Evolutionary conservation across 768 basidiomycete species (phyloP).

Genomic region (Coprinopsis strossmayeri): DNA sequence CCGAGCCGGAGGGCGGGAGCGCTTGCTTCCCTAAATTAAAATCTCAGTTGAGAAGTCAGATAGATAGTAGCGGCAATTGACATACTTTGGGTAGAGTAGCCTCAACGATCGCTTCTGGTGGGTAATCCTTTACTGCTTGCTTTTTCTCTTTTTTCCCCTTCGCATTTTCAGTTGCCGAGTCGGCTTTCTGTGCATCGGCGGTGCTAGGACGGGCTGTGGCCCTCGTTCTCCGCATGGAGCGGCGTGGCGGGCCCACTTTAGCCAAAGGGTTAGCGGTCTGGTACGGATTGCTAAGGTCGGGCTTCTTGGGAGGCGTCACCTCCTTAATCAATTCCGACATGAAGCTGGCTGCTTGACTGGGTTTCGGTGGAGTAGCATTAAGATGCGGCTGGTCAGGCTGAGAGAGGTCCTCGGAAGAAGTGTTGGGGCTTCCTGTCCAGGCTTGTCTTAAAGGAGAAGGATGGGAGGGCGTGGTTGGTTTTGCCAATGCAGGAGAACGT

Average conservation of each 20-base stretch:
- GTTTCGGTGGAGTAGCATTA: slow-evolving; percentile 12
- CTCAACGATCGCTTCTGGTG: slow-evolving; percentile 68
- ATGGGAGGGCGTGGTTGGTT: slow-evolving; percentile 54
- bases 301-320: slow-evolving; percentile 14
- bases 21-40: slow-evolving; percentile 60
- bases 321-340: slow-evolving; percentile 9
- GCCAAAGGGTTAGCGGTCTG: slow-evolving; percentile 64
- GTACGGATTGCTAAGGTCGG: slow-evolving; percentile 73
- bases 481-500: slow-evolving; percentile 34
- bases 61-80: slow-evolving; percentile 7
- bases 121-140: slow-evolving; percentile 27
- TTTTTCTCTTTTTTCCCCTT: slow-evolving; percentile 22
- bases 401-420: slow-evolving; percentile 19
- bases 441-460: slow-evolving; percentile 75
- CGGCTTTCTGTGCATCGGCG: slow-evolving; percentile 19
- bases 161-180: slow-evolving; percentile 10
- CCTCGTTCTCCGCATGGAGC: slow-evolving; percentile 38
- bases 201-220: slow-evolving; percentile 32
- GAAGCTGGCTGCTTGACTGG: slow-evolving; percentile 3
- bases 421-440: slow-evolving; percentile 46
- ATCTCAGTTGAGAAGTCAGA: slow-evolving; percentile 6
- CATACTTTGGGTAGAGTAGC: slow-evolving; percentile 69
- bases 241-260: slow-evolving; percentile 34
- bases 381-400: not conserved
- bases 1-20: slow-evolving; percentile 63